Evolutionary conservation across 164 flowering plant species (phyloP), one percentile per base, ranked within the genome.

Genomic region (Amborella trichopoda): DNA sequence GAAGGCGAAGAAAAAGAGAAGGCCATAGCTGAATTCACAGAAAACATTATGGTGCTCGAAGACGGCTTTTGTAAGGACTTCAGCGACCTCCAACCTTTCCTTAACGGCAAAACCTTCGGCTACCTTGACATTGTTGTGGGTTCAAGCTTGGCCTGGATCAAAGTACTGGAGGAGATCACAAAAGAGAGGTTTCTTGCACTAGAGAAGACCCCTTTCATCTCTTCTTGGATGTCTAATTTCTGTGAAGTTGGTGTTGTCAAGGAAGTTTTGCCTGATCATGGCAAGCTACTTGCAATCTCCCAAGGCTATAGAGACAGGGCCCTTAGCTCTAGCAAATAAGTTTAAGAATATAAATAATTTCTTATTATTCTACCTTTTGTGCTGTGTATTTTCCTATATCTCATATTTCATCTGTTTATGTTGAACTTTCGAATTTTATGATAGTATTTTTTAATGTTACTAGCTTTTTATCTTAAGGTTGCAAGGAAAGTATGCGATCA

Each of bases 1-100:
- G n/a, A 46, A 3, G 49, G 49, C 3, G 49, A 46, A 27, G 36
- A 26, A 18, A 33, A 46, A 16, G 37, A 16, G 34, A 26, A 27
- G 18, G 49, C 49, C 21, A 17, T 26, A 5, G 19, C 26, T 13
- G 49, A 46, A 4, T 44, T 44, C 47, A 44, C 3, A 12, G 32
- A 24, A 24, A 25, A 25, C 11, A 8, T 44, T 4, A 25, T 9
- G 28, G 47, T 44, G 17, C 28, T 44, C 2, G 47, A 44, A 44
- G 28, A 44, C 24, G 47, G 47, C n/a, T 17, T 28, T 17, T 14
- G 14, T 6, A 17, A 26, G 21, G 49, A 46, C 9, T 46, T 46
- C 49, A 18, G 34, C 5, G 22, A 36, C 11, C 14, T 6, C 17
- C 26, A n/a, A 16, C 49, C 49, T 2, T 46, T 46, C 16, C 28